Base-by-base conservation (phyloP, 176 grass and related monocot genomes). In the Secale cereale region DNA sequence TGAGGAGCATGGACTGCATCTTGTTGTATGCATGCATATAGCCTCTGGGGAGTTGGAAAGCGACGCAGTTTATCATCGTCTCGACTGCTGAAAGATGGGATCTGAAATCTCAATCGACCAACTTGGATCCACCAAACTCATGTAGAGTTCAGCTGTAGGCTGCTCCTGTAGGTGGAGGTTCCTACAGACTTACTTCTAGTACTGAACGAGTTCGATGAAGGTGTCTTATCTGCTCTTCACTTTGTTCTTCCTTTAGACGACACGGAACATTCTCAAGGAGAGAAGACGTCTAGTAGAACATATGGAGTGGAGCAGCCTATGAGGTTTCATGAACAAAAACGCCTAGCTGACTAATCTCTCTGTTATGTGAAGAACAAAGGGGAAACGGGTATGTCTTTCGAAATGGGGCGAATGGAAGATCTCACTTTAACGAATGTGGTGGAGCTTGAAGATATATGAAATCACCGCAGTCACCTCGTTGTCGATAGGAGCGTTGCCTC, bases 11-110 rank as follows among this genome's bases (percentile, higher is more conserved):
- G 83, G 29, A 32, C 83, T 41, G 70, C 71, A 73, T 15, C 48
- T 54, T 36, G 41, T 54, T 64, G 31, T 37, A 77, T 31, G 46
- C 61, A 2, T 39, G 46, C 61, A 2, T 39, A 36, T 70, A 46
- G 3, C 48, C 7, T 65, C n/a, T 52, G 3, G 15, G 13, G 7
- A 15, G 15, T 32, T 81, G 69, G 77, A 85, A 81, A 85, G 60
- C 9, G 59, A 30, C 13, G 78, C 22, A 46, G 7, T 6, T 82
- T 63, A 85, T 70, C 62, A 85, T 77, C 62, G 70, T 70, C 77
- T 54, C 46, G 61, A 3, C 15, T 1, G 19, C 39, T 31, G 40
- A 39, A 64, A 35, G 39, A 73, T 90, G 54, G 39, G 74, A 82
- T 73, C 54, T 40, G 30, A 59, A 63, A 30, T 82, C 8, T 8